Evolutionary conservation across 768 basidiomycete species (phyloP).

Genomic region (Filobasidium floriforme): DNA sequence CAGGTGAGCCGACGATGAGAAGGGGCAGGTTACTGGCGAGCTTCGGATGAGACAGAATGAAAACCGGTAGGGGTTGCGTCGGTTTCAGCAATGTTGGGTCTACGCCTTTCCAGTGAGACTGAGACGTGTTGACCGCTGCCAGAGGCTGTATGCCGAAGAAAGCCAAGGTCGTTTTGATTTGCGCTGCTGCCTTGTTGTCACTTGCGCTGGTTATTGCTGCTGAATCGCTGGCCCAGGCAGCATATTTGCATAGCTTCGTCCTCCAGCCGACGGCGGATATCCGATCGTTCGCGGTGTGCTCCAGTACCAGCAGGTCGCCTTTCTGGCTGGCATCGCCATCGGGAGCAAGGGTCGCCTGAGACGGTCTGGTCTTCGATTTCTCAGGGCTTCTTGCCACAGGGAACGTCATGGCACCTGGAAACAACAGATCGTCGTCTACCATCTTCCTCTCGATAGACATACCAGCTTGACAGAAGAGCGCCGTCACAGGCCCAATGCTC

Average conservation of each 20-base stretch:
- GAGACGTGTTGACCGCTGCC: neutral
- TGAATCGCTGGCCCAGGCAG: no score
- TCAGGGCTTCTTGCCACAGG: no score
- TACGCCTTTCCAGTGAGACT: neutral
- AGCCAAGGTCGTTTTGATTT: conserved; percentile 35
- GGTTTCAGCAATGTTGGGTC: conserved; percentile 31
- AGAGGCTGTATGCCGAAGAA: neutral
- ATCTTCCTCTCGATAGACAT: neutral
- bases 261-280: no score
- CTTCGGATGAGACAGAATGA: conserved; percentile 52
- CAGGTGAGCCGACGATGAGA: conserved; percentile 33
- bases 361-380: no score
- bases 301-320: no score
- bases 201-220: conserved; percentile 16
- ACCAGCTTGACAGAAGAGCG: conserved; percentile 49
- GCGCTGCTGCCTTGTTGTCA: conserved; percentile 33
- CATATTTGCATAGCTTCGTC: no score
- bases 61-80: conserved; percentile 55
- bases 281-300: no score
- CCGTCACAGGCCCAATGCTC: conserved; percentile 57
- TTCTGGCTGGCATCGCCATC: no score
- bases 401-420: no score
- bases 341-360: no score
- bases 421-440: no score
- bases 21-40: conserved; percentile 25